phyloP scores from a whole-genome alignment of 225 moss, liverwort and hornwort species.

The Bryum argenteum region DNA sequence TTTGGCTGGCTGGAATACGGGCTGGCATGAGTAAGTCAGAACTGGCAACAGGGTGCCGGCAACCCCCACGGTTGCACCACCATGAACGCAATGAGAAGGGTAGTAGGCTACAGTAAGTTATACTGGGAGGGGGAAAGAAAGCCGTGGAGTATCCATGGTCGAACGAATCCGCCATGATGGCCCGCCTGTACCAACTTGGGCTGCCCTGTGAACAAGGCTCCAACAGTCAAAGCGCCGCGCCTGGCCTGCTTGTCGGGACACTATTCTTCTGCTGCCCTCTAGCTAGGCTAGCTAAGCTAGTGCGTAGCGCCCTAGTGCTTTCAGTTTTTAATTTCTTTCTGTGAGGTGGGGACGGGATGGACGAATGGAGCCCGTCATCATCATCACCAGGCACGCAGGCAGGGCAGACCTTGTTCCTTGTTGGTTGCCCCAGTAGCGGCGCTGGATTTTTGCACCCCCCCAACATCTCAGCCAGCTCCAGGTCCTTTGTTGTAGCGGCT shows the following conservation, averaged over 20 bases:
- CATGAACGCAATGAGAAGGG: conserved; percentile 18
- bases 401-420: conserved; percentile 3
- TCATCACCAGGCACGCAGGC: neutral
- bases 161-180: conserved; percentile 45
- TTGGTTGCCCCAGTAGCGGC: conserved; percentile 24
- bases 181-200: conserved; percentile 50
- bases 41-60: conserved; percentile 35
- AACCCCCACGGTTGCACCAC: conserved; percentile 55
- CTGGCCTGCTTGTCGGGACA: conserved; percentile 58
- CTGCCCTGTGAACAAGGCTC: conserved; percentile 17
- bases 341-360: neutral
- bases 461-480: conserved; percentile 31
- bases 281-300: too few species aligned
- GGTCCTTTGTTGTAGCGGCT: conserved; percentile 48
- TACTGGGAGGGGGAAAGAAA: neutral
- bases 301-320: too few species aligned
- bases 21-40: conserved; percentile 27
- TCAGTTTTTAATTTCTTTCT: too few species aligned
- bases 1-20: neutral
- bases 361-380: conserved; percentile 13
- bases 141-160: conserved; percentile 26
- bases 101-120: neutral
- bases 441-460: conserved; percentile 27
- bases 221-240: conserved; percentile 53
- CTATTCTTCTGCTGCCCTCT: conserved; percentile 34